Evolutionary conservation across 1,284 basidiomycete genomes (phyloP), one percentile per base, ranked within the genome.

Genomic region (Melampsora abietis-canadensis): DNA sequence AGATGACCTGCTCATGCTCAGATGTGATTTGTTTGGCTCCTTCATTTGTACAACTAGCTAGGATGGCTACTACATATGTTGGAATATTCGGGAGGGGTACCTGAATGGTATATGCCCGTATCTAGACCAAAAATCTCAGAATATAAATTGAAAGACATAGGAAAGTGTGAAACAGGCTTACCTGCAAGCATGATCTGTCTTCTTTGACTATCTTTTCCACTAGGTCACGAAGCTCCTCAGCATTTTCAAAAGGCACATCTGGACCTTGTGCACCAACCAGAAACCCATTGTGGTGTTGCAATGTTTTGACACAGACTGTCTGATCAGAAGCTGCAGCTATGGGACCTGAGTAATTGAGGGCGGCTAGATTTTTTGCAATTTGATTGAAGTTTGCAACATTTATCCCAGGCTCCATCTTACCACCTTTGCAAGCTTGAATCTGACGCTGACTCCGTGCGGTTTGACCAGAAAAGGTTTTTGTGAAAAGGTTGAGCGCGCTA

Each of bases 221-320:
- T 34, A 66, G 34, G 8, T 3, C 12, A 19, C 14, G 15, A 15
- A 68, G 51, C 24, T 68, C 34, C 30, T 68, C 14, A 12, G 46
- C 37, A n/a, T 46, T 21, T 4, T 15, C 37, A 37, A 57, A 68
- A 21, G 66, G 34, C 10, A 60, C n/a, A 60, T 68, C 66, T 2
- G 54, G 54, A 21, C 66, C 66, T 60, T 68, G 66, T 60, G 51
- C 66, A 27, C 66, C 66, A 68, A 60, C 51, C 27, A 68, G 44
- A 8, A 59, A 47, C 2, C 54, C 37, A 7, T 59, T 44, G 15
- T 68, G 66, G 19, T 21, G 44, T 34, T 44, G 17, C 6, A 68
- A 24, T 2, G 54, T 44, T 60, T 68, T 68, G 31, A 68, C 30
- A 44, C 66, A 68, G 4, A 59, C 48, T 4, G 51, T 68, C 19